phyloP scores from a whole-genome alignment of 2,329 filamentous ascomycete species.

The Domatiomyces globalis region DNA sequence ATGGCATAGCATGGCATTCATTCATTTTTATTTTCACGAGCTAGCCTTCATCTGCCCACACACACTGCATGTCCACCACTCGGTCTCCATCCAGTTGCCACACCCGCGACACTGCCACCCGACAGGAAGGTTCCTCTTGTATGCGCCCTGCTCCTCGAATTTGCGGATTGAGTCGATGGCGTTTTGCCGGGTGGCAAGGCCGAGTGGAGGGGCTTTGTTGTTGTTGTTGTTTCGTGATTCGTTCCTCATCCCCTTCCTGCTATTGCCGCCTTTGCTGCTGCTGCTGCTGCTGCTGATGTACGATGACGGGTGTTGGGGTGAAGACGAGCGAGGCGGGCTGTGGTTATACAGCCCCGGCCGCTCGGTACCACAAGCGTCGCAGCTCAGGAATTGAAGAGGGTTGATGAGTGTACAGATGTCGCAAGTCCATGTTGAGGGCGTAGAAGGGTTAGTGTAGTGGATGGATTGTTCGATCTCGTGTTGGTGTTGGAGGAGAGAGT shows the following conservation, averaged over 20 bases:
- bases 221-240: background rate
- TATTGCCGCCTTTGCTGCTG: constrained; percentile 1
- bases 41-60: constrained; percentile 46
- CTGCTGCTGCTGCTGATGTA: background rate
- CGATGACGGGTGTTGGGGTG: constrained; percentile 7
- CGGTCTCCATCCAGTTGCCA: constrained; percentile 47
- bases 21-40: constrained; percentile 25
- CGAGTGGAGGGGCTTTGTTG: constrained; percentile 1
- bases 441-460: background rate
- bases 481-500: constrained; percentile 3
- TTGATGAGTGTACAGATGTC: constrained; percentile 49
- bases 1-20: background rate
- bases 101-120: constrained; percentile 48
- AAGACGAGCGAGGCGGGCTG: background rate
- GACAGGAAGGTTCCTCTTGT: constrained; percentile 36
- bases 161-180: constrained; percentile 27
- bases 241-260: background rate
- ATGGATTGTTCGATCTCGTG: background rate
- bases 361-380: constrained; percentile 46
- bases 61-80: constrained; percentile 50
- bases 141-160: constrained; percentile 29
- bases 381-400: constrained; percentile 43
- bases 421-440: constrained; percentile 39
- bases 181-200: constrained; percentile 15
- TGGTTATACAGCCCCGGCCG: constrained; percentile 30